These are phyloP conservation scores for Talinum fruticosum DNA, from an alignment of 148 eudicot species.

Conservation along the genomic window DNA sequence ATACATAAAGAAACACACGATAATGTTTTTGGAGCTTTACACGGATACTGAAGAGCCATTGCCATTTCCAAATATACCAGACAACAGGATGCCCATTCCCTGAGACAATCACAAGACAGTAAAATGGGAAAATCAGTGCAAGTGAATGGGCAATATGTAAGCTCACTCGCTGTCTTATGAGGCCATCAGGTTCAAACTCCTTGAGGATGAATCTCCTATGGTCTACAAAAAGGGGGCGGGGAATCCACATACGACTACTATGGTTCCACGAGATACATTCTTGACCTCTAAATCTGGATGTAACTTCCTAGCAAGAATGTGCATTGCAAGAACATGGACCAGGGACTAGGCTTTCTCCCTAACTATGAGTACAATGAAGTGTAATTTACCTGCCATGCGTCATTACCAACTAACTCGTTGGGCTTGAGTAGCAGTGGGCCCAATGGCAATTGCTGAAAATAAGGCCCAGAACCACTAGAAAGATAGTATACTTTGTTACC, in stretches of 20 bases:
- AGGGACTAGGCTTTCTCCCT: not conserved
- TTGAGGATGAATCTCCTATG: not conserved
- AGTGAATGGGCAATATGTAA: not conserved
- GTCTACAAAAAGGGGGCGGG: too few relatives aligned
- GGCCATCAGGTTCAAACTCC: not conserved
- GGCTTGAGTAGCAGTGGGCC: slow-evolving; percentile 86
- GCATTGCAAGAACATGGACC: not conserved
- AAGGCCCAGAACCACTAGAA: too few relatives aligned
- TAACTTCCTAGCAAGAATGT: too few relatives aligned
- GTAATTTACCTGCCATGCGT: slow-evolving; percentile 85
- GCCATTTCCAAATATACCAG: slow-evolving; percentile 90
- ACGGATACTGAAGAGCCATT: slow-evolving; percentile 82
- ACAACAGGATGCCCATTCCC: slow-evolving; percentile 85
- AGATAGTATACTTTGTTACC: too few relatives aligned
- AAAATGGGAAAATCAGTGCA: slow-evolving; percentile 4
- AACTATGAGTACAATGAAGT: not conserved
- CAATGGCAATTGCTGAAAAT: too few relatives aligned
- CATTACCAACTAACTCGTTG: slow-evolving; percentile 83
- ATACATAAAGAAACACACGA: not conserved
- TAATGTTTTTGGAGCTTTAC: slow-evolving; percentile 42
- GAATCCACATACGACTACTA: too few relatives aligned
- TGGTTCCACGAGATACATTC: too few relatives aligned
- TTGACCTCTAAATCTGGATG: too few relatives aligned
- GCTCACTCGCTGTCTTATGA: not conserved
- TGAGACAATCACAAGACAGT: slow-evolving; percentile 22